Percentiles rank a stretch among this genome's conserved stretches.
Conservation (phyloP, 495 filamentous ascomycete species). For the Filosporella fistucella region DNA sequence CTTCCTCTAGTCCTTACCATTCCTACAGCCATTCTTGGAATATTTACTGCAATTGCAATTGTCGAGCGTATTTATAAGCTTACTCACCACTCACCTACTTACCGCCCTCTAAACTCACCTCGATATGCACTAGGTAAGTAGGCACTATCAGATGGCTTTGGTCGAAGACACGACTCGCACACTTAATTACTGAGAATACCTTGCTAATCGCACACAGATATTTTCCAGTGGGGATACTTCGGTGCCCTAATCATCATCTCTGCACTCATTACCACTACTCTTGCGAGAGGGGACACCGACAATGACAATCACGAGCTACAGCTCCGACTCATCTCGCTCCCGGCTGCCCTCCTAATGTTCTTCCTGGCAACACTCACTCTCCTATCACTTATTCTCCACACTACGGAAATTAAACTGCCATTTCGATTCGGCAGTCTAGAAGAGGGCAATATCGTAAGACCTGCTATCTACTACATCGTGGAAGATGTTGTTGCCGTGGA, state of each 20-base stretch:
- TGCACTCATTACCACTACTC: slow-evolving; percentile 12
- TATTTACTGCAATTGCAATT: slow-evolving; percentile 16
- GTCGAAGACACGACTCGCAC: no score
- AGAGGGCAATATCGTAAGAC: slow-evolving; percentile 9
- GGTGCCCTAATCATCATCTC: slow-evolving; percentile 15
- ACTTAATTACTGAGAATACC: no score
- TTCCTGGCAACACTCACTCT: slow-evolving; percentile 17
- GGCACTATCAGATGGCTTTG: no score
- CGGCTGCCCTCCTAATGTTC: slow-evolving; percentile 16
- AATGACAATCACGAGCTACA: slow-evolving; percentile 15
- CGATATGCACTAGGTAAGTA: slow-evolving; percentile 8
- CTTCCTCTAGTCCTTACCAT: slow-evolving; percentile 13
- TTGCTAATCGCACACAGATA: no score
- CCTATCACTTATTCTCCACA: slow-evolving; percentile 11
- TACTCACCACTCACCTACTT: slow-evolving; percentile 8
- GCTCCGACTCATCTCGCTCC: slow-evolving; percentile 10
- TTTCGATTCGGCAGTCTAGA: slow-evolving; percentile 18
- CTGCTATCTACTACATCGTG: slow-evolving; percentile 18
- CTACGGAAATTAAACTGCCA: slow-evolving; percentile 6
- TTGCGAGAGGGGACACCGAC: slow-evolving; percentile 14
- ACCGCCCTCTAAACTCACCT: slow-evolving; percentile 9
- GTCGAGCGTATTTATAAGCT: slow-evolving; percentile 17
- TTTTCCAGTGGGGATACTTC: slow-evolving; percentile 22
- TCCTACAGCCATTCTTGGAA: slow-evolving; percentile 16
- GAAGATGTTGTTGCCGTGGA: slow-evolving; percentile 17